These are phyloP conservation scores for Brassica rapa DNA, from an alignment of 345 rosid genomes.

Conservation along the genomic window DNA sequence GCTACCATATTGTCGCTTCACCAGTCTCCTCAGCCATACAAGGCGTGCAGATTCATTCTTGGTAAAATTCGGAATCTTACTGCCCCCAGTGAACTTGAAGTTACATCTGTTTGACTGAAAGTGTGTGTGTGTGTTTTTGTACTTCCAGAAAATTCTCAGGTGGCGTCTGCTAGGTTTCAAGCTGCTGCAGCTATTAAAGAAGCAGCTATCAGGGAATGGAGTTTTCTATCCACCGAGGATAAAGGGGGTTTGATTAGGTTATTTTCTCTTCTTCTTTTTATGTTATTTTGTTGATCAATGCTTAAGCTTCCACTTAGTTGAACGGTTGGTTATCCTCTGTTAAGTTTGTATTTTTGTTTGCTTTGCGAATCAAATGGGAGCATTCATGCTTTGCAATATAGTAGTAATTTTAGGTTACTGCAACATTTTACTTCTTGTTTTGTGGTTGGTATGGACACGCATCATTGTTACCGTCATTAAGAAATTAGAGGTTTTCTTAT, in stretches of 20 bases:
- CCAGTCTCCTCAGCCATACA: slow-evolving; percentile 86
- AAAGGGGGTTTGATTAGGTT: slow-evolving; percentile 79
- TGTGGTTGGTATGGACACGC: slow-evolving; percentile 7
- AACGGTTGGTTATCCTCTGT: background rate
- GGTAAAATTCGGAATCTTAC: slow-evolving; percentile 46
- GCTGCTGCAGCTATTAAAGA: slow-evolving; percentile 94
- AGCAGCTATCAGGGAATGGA: slow-evolving; percentile 97
- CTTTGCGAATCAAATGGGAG: slow-evolving; percentile 18
- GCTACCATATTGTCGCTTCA: slow-evolving; percentile 75
- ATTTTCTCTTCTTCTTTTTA: no score
- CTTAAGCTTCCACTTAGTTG: slow-evolving; percentile 21
- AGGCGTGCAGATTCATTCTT: slow-evolving; percentile 80
- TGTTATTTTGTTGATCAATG: slow-evolving; percentile 24
- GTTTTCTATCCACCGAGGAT: slow-evolving; percentile 70
- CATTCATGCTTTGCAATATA: slow-evolving; percentile 22
- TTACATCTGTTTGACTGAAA: slow-evolving; percentile 18
- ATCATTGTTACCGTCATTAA: slow-evolving; percentile 4
- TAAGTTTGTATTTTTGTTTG: slow-evolving; percentile 14
- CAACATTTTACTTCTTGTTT: background rate
- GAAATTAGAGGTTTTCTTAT: slow-evolving; percentile 3
- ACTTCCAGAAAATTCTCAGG: slow-evolving; percentile 82
- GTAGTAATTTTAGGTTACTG: slow-evolving; percentile 12
- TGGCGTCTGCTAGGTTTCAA: slow-evolving; percentile 92
- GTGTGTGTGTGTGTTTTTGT: background rate
- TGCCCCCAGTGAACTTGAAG: background rate